A percentile compares a stretch with the other conserved stretches of the same genome.
These are phyloP conservation scores for Neurospora sp. DNA, from an alignment of 495 filamentous ascomycete genomes.

Conservation along the genomic window DNA sequence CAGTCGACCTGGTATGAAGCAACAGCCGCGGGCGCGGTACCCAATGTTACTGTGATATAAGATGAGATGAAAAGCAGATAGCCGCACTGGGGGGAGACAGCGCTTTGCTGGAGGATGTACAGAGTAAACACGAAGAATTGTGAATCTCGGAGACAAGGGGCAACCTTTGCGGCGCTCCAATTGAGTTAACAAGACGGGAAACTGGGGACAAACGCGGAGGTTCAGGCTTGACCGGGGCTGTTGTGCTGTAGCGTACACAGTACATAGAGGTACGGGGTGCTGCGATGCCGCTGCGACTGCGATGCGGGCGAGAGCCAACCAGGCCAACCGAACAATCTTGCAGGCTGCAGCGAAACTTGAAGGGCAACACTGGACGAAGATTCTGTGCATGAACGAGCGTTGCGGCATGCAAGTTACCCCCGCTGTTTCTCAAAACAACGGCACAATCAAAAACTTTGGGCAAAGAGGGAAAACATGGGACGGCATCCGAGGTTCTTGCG, in stretches of 20 bases:
- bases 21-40: background rate
- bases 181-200: background rate
- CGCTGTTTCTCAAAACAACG: background rate
- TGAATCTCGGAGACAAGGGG: background rate
- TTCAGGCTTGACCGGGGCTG: background rate
- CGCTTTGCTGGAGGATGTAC: background rate
- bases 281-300: background rate
- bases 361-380: slow-evolving; percentile 13
- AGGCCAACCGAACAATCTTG: background rate
- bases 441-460: background rate
- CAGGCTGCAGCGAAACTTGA: background rate
- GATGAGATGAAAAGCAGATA: background rate
- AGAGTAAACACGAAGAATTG: background rate
- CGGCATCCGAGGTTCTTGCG: background rate
- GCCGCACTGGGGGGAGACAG: background rate
- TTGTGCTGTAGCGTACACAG: background rate
- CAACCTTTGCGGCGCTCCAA: background rate
- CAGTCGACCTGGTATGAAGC: background rate
- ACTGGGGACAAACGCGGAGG: background rate
- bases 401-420: slow-evolving; percentile 2
- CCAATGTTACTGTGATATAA: background rate
- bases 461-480: background rate
- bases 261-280: background rate
- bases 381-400: slow-evolving; percentile 22
- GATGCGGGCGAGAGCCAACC: background rate